phyloP scores from a whole-genome alignment of 2,329 filamentous ascomycete genomes.

The Apiospora aurea region DNA sequence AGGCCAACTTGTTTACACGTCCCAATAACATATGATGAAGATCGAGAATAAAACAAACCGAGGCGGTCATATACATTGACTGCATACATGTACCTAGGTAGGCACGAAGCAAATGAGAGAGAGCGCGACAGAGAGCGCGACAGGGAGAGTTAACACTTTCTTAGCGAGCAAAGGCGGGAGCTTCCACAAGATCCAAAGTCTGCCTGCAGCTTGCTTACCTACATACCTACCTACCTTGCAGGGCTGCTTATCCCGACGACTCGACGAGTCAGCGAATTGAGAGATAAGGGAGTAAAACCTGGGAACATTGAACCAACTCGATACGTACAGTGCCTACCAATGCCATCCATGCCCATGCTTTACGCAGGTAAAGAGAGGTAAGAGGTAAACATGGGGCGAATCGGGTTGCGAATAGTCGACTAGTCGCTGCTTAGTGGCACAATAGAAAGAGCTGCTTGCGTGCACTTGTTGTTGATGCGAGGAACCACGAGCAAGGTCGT shows the following conservation, averaged over 20 bases:
- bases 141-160: background rate
- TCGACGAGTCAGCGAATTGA: background rate
- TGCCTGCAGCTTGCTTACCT: background rate
- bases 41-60: background rate
- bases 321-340: conserved; percentile 2
- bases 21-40: background rate
- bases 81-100: no score
- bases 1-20: background rate
- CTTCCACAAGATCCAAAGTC: conserved; percentile 9
- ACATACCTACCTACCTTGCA: background rate
- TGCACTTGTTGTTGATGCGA: conserved; percentile 19
- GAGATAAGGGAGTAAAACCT: background rate
- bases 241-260: conserved; percentile 13
- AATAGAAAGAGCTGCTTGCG: conserved; percentile 21
- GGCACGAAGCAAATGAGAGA: background rate
- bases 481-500: conserved; percentile 9
- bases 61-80: background rate
- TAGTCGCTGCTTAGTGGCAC: conserved; percentile 12
- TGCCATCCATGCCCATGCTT: background rate
- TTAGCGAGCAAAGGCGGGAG: background rate
- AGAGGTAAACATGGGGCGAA: background rate
- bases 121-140: background rate
- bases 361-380: background rate
- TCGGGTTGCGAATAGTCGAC: conserved; percentile 19
- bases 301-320: background rate